A percentile compares a stretch with the other conserved stretches of the same genome.
phyloP scores from a whole-genome alignment of 352 stramenopile genomes.

The Aphanomyces stellatus region DNA sequence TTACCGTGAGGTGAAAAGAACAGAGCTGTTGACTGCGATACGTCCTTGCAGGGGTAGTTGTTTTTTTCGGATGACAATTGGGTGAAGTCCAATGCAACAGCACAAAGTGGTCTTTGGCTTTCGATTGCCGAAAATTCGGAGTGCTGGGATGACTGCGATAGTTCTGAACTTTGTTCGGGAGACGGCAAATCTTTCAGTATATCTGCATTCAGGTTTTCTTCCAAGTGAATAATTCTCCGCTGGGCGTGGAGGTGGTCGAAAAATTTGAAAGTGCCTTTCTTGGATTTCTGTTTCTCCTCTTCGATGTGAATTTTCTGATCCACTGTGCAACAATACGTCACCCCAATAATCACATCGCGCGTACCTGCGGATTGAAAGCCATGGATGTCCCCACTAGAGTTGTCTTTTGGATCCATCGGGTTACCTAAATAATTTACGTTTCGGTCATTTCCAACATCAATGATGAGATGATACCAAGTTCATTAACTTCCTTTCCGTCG shows the following conservation, averaged over 20 bases:
- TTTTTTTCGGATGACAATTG: background rate
- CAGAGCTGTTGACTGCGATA: background rate
- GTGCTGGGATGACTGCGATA: background rate
- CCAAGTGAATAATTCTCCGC: background rate
- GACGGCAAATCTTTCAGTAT: background rate
- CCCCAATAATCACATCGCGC: too few species aligned
- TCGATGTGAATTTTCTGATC: too few species aligned
- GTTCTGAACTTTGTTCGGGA: slow-evolving; percentile 1
- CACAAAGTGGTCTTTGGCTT: too few species aligned
- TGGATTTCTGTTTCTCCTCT: background rate
- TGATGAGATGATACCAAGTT: background rate
- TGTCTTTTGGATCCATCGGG: background rate
- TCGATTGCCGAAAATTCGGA: too few species aligned
- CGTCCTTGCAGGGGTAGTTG: background rate
- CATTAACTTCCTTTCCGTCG: slow-evolving; percentile 7
- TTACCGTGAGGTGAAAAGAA: slow-evolving; percentile 9
- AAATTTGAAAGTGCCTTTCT: slow-evolving; percentile 3
- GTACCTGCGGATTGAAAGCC: background rate
- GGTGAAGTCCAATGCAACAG: background rate
- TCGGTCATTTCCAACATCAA: background rate
- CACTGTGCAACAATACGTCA: too few species aligned
- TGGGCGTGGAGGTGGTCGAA: background rate
- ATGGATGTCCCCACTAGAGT: background rate
- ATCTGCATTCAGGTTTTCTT: background rate
- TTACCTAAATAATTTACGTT: too few species aligned